Base-by-base conservation (phyloP, 2,329 filamentous ascomycete genomes). In the Corynespora cassiicola region DNA sequence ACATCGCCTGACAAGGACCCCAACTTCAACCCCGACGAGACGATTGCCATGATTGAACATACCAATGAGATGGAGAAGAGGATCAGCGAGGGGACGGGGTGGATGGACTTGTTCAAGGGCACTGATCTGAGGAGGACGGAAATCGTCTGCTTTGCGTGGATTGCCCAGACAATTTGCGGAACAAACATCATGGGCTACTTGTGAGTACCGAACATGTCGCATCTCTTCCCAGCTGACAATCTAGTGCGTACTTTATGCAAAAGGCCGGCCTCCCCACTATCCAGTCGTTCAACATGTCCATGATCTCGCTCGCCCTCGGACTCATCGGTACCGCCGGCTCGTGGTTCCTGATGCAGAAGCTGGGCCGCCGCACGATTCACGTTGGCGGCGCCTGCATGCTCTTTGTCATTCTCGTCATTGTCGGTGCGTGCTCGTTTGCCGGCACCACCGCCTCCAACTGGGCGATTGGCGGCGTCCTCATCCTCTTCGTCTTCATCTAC, bases 31-130 rank as follows among this genome's bases (percentile, higher is more conserved):
- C 47, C 52, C 7, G 59, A 62, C 30, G 55, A 61, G 7, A 94
- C 87, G 0, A 78, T 95, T 44, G 84, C 87, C 50, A 92, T 95
- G 88, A 95, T 96, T 82, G 81, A 89, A 3, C 87, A 94, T 60
- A 95, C 90, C 1, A 90, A 87, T 2, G 85, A 86, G 1, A 72
- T 95, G n/a, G 90, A 95, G 64, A 79, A 88, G 60, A 73, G 79
- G 63, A 85, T 89, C 38, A 41, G 43, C 19, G 73, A 74, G 10
- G 88, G 88, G 17, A 81, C 87, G 7, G 82, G 78, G 29, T 95
- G 91, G 67, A 69, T 77, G 51, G 89, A 95, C 63, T 92, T 88
- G 68, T 94, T 95, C 77, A 85, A 78, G 65, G 88, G 88, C 6
- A 78, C 79, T 10, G 84, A 95, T 62, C 75, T 85, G 35, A 84